Evolutionary conservation across 208 protist species (phyloP).

Genomic region (Trypanosoma mega): DNA sequence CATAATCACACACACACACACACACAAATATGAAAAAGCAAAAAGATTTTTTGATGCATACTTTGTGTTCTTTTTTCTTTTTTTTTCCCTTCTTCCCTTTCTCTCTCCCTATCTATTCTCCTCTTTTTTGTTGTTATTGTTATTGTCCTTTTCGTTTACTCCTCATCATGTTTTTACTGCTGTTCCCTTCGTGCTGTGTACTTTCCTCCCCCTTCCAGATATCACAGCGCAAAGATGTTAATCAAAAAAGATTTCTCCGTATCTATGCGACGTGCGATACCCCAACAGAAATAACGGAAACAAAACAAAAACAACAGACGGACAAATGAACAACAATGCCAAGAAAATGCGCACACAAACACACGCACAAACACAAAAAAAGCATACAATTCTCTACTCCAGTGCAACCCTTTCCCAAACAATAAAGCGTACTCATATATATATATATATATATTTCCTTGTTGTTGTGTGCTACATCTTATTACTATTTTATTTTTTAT

Average conservation of each 20-base stretch:
- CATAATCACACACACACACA: too few species aligned
- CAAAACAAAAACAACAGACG: neutral
- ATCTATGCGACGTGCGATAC: neutral
- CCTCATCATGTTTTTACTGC: too few species aligned
- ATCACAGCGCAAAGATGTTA: neutral
- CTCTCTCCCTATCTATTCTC: constrained; percentile 3
- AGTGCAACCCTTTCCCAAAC: neutral
- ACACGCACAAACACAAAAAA: too few species aligned
- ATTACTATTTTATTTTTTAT: neutral
- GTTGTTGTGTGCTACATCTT: neutral
- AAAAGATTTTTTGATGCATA: neutral
- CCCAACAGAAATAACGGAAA: neutral
- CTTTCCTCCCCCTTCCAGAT: neutral
- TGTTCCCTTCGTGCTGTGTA: neutral
- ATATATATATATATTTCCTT: constrained; percentile 16
- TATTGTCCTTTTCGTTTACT: neutral
- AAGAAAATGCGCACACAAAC: too few species aligned
- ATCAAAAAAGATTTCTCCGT: neutral
- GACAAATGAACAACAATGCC: too few species aligned
- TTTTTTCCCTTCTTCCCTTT: neutral
- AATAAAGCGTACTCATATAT: neutral
- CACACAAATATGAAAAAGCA: too few species aligned
- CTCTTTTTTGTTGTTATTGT: constrained; percentile 1
- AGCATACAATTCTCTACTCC: too few species aligned
- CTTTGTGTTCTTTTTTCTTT: neutral